Evolutionary conservation across 768 basidiomycete genomes (phyloP).

Genomic region (Naganishia kalamii): DNA sequence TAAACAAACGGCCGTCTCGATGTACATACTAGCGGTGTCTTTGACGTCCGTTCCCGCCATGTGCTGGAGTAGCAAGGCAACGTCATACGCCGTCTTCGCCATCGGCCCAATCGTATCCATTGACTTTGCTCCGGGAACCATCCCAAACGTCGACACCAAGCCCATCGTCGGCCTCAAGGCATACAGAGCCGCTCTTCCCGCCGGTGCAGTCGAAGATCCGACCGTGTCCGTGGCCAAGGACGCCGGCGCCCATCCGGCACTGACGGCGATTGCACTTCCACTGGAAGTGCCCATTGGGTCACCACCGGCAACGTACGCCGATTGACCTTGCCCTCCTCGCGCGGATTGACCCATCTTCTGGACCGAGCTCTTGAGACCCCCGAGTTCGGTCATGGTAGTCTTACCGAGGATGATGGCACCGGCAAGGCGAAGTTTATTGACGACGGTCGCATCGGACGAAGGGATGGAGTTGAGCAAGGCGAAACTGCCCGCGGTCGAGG

Average conservation of each 20-base stretch:
- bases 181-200: neutral
- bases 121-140: neutral
- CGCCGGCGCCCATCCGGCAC: neutral
- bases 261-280: neutral
- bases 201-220: neutral
- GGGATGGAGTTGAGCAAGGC: constrained; percentile 3
- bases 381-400: constrained; percentile 9
- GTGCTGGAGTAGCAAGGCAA: neutral
- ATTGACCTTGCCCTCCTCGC: neutral
- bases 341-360: neutral
- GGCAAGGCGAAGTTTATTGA: constrained; percentile 11
- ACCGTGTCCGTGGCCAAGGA: neutral
- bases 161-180: neutral
- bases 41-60: neutral
- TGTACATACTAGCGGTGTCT: no score
- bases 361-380: neutral
- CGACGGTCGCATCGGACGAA: constrained; percentile 16
- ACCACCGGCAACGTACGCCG: neutral
- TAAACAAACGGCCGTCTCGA: no score
- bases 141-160: neutral
- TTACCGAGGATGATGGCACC: constrained; percentile 24
- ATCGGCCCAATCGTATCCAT: constrained; percentile 12
- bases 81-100: constrained; percentile 11
- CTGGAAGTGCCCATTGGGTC: neutral
- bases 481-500: neutral